Evolutionary conservation across 176 grass and related monocot species (phyloP).

Genomic region (Oryza coarctata): DNA sequence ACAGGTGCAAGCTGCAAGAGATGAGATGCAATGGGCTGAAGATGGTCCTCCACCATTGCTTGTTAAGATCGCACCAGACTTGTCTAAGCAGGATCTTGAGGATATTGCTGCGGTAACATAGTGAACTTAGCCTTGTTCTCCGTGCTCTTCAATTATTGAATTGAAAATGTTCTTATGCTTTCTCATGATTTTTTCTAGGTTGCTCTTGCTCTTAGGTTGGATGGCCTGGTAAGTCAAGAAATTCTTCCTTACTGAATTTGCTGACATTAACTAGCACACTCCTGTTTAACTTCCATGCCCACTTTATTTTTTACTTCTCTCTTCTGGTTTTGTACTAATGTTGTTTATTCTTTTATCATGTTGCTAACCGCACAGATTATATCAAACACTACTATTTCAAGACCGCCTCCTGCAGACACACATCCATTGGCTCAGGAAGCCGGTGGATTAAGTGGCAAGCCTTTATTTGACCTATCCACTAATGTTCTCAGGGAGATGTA

Average conservation of each 20-base stretch:
- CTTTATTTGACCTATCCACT: slow-evolving; percentile 83
- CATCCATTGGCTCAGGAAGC: slow-evolving; percentile 71
- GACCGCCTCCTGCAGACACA: slow-evolving; percentile 60
- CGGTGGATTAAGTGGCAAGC: slow-evolving; percentile 97
- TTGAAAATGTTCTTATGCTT: slow-evolving; percentile 40
- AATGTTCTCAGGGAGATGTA: slow-evolving; percentile 89
- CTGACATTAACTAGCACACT: slow-evolving; percentile 1
- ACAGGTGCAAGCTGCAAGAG: slow-evolving; percentile 93
- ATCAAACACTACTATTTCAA: slow-evolving; percentile 94
- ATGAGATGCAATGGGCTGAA: slow-evolving; percentile 99
- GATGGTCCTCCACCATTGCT: slow-evolving; percentile 92
- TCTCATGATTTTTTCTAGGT: slow-evolving; percentile 59
- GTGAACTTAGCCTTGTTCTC: slow-evolving; percentile 32
- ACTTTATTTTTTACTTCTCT: slow-evolving; percentile 21
- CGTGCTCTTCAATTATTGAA: not conserved
- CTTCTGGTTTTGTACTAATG: not conserved
- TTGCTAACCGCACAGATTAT: slow-evolving; percentile 63
- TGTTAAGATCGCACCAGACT: slow-evolving; percentile 93
- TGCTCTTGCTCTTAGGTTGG: slow-evolving; percentile 81
- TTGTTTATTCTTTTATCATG: slow-evolving; percentile 22
- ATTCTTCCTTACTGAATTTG: not conserved
- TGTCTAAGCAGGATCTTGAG: slow-evolving; percentile 94
- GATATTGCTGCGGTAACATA: slow-evolving; percentile 82
- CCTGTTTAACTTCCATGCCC: slow-evolving; percentile 9
- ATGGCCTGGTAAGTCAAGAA: slow-evolving; percentile 81